These are phyloP conservation scores for Scheffersomyces parashehatae DNA, from an alignment of 1,139 yeast genomes.

Conservation along the genomic window DNA sequence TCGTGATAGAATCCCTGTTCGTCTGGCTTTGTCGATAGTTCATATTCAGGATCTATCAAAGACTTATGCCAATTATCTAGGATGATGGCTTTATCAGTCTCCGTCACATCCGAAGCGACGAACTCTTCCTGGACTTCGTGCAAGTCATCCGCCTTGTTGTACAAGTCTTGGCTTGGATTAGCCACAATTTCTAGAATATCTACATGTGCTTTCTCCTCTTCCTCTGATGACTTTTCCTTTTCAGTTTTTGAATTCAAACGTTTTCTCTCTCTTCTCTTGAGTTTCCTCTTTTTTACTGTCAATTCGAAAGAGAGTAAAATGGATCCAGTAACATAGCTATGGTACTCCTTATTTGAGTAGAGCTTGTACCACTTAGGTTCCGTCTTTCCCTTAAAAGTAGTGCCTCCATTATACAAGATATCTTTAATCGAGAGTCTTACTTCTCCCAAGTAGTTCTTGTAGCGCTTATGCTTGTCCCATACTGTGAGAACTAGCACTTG, in stretches of 20 bases:
- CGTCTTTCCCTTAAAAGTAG: conserved; percentile 19
- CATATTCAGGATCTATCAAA: conserved; percentile 33
- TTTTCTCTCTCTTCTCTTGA: conserved; percentile 7
- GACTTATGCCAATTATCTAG: conserved; percentile 32
- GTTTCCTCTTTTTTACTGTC: conserved; percentile 21
- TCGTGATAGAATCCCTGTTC: conserved; percentile 48
- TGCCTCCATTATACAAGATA: conserved; percentile 28
- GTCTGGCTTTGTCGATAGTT: conserved; percentile 25
- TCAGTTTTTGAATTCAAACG: conserved; percentile 5
- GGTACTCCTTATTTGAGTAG: conserved; percentile 46
- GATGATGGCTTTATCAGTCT: conserved; percentile 10
- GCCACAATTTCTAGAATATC: conserved; percentile 6
- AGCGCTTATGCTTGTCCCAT: conserved; percentile 49
- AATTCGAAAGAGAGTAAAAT: conserved; percentile 53
- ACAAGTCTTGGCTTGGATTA: conserved; percentile 7
- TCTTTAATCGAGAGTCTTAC: conserved; percentile 47
- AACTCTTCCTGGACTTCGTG: conserved; percentile 12
- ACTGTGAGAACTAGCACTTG: conserved; percentile 37
- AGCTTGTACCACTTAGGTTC: conserved; percentile 53
- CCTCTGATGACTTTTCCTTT: neutral
- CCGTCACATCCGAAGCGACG: conserved; percentile 7
- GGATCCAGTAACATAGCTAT: conserved; percentile 59
- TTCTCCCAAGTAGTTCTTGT: conserved; percentile 58
- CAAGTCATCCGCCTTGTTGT: conserved; percentile 11
- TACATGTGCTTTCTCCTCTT: conserved; percentile 1